Conservation (phyloP, 2,329 filamentous ascomycete species). For the Colletotrichum sp. region DNA sequence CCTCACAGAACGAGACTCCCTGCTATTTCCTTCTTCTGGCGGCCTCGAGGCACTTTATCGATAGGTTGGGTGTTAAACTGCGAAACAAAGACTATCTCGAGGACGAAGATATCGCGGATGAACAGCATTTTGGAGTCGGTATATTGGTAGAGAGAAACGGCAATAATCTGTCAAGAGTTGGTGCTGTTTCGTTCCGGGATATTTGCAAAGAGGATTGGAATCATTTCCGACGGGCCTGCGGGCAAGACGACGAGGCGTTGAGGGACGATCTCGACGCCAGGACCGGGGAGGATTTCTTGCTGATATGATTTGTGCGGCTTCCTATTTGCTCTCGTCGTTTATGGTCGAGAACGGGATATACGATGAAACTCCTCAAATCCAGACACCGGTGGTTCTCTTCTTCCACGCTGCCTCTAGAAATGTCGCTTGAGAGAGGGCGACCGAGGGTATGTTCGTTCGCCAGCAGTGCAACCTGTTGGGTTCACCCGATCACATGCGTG, state of each 20-base stretch:
- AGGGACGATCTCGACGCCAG: neutral
- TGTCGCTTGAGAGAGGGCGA: neutral
- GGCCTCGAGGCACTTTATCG: neutral
- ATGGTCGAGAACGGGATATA: neutral
- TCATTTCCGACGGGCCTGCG: neutral
- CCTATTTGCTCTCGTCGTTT: neutral
- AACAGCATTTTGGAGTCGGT: neutral
- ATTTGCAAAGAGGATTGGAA: neutral
- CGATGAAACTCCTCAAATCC: neutral
- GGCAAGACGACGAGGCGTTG: neutral
- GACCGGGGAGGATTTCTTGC: neutral
- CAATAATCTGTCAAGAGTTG: neutral
- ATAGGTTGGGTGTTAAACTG: neutral
- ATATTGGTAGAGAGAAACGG: neutral
- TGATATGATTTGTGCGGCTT: neutral
- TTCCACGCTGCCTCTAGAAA: neutral
- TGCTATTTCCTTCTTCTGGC: neutral
- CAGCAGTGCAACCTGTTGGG: neutral
- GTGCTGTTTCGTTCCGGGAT: neutral
- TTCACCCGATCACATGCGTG: neutral
- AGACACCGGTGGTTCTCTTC: neutral
- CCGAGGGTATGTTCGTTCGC: neutral
- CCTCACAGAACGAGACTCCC: accelerated
- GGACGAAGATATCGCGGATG: neutral
- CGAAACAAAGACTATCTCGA: neutral